Evolutionary conservation across 2,329 filamentous ascomycete species (phyloP), one percentile per base, ranked within the genome.

Genomic region (Fusarium sacchari): DNA sequence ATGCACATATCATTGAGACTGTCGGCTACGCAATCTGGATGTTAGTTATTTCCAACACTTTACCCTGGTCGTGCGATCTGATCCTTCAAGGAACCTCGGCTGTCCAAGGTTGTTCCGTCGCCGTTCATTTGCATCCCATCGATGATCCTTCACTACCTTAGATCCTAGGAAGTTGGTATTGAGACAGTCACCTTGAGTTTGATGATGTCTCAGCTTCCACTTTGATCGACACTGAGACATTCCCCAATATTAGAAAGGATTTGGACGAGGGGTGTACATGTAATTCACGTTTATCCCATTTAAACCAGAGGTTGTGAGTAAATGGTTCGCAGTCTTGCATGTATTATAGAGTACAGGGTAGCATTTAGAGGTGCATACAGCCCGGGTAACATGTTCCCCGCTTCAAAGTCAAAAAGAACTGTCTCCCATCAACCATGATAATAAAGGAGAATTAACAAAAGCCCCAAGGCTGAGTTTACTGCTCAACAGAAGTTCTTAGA

Each of bases 231-330:
- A 17, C 6, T 2, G 18, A 36, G n/a, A 7, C 3, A 22, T 13
- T 3, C n/a, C 10, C 4, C 13, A 5, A 7, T 2, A n/a, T 12
- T 12, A 8, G 9, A 47, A 47, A 20, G 28, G 8, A 46, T 3
- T 3, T 10, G 4, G 17, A 28, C 14, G 10, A 30, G 15, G 0
- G 9, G 8, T n/a, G 4, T 15, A 22, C 7, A 3, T 12, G 26
- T 8, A 30, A 6, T 6, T 22, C 9, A 26, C 15, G 3, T 52
- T 24, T 6, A 34, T 1, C 3, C 47, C 4, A 24, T 14, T 24
- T 34, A 17, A 20, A 26, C 11, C 13, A 20, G 9, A 34, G n/a
- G 17, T 9, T 47, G 13, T n/a, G 18, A 4, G 7, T 24, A 18
- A 24, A 24, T 8, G 10, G 20, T 24, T 3, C 15, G 5, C 11